phyloP scores from a whole-genome alignment of 352 stramenopile genomes.

The Phytophthora pistaciae region DNA sequence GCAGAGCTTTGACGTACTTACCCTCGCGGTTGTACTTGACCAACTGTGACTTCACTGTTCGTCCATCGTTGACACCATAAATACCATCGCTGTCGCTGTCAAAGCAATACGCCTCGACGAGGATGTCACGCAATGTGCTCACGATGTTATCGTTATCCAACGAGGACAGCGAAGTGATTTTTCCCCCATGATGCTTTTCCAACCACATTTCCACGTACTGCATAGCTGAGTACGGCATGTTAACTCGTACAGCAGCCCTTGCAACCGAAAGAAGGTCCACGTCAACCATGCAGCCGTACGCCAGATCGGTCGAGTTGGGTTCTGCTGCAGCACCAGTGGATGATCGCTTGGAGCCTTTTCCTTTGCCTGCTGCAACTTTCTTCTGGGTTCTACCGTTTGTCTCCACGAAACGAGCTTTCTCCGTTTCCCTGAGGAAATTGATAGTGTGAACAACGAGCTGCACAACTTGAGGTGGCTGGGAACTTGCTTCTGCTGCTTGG shows the following conservation, averaged over 20 bases:
- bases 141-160: constrained; percentile 39
- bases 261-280: constrained; percentile 75
- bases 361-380: constrained; percentile 16
- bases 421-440: constrained; percentile 82
- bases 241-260: constrained; percentile 65
- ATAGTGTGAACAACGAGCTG: constrained; percentile 84
- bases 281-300: constrained; percentile 72
- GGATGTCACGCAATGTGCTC: constrained; percentile 53
- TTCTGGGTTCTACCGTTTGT: constrained; percentile 48
- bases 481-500: constrained; percentile 5
- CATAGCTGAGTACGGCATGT: constrained; percentile 91
- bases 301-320: constrained; percentile 31
- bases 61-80: constrained; percentile 83
- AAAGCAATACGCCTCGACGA: constrained; percentile 72
- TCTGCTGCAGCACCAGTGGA: not conserved
- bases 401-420: constrained; percentile 80
- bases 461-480: constrained; percentile 51
- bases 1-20: constrained; percentile 66
- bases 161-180: constrained; percentile 50
- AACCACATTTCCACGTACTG: constrained; percentile 92
- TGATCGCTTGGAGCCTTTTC: constrained; percentile 27
- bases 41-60: constrained; percentile 74
- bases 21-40: constrained; percentile 78
- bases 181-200: constrained; percentile 62
- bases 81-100: constrained; percentile 77